Base-by-base conservation (phyloP, 2,329 filamentous ascomycete species). In the Ascochyta lentis region DNA sequence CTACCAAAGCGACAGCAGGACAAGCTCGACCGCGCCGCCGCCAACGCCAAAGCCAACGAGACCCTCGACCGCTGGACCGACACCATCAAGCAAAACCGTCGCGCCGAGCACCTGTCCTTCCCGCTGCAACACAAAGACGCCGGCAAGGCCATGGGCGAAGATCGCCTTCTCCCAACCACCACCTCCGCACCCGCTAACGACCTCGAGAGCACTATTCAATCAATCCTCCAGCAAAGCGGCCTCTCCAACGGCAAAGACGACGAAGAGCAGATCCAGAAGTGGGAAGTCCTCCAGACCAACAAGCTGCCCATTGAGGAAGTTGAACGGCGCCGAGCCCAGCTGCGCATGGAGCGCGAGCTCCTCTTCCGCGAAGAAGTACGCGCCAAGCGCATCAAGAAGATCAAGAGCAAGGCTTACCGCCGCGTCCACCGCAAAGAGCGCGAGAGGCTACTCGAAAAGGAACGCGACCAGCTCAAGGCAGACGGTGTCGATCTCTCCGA, bases 401-500 rank as follows among this genome's bases (percentile, higher is more conserved):
- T 99, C 79, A 99, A 99, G 83, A 96, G 91, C 73, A 99, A 97
- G 76, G 86, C 92, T 0, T 99, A 96, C 73, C 90, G 94, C 51
- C 89, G 93, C 40, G 89, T 98, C 13, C 94, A 98, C 76, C 87
- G 94, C 34, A 96, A 89, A 72, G 90, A 90, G 71, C 81, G 86
- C 13, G 85, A 89, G 71, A 82, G 81, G 60, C 70, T 84, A 56
- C 81, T 84, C 45, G 78, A 85, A 57, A 78, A 82, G 44, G 85
- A 89, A 62, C 79, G 80, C 50, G 81, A 85, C 54, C 82, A 83
- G 35, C 76, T 88, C 47, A 79, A 81, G 42, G 84, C 86, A 46
- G 83, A 83, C 16, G 86, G 84, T 3, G 79, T 86, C 46, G 81
- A 86, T 58, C 76, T 84, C 33, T 86, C 85, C 15, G 86, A 88